Conservation (phyloP, 306 rosid genomes). For the Sesbania bispinosa region DNA sequence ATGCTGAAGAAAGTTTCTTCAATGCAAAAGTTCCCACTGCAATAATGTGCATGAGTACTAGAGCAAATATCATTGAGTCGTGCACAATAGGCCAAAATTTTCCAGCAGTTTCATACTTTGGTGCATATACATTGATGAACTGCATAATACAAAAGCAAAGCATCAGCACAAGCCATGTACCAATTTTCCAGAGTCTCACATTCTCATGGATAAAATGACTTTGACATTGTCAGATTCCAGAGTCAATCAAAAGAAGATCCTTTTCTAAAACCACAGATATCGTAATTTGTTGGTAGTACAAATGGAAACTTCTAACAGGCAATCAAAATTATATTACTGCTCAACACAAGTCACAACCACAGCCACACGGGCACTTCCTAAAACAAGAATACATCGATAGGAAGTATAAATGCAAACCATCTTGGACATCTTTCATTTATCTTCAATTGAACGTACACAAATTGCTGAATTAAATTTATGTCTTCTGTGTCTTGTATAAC, state of each 20-base stretch:
- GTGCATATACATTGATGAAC: conserved; percentile 77
- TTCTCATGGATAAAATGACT: conserved; percentile 8
- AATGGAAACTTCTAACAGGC: not conserved
- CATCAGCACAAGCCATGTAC: conserved; percentile 16
- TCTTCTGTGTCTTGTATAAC: too few species aligned
- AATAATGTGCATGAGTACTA: conserved; percentile 87
- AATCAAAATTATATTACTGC: not conserved
- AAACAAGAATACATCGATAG: not conserved
- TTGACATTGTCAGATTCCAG: not conserved
- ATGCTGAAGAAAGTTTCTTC: conserved; percentile 56
- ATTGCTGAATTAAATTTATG: too few species aligned
- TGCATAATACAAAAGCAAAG: conserved; percentile 37
- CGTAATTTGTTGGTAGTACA: not conserved
- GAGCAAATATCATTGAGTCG: conserved; percentile 76
- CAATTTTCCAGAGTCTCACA: not conserved
- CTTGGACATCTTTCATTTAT: too few species aligned
- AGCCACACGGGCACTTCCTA: not conserved
- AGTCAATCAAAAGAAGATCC: not conserved
- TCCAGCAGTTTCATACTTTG: conserved; percentile 81
- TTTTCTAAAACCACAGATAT: not conserved
- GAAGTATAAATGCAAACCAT: not conserved
- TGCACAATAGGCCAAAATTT: conserved; percentile 89
- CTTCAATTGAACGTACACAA: too few species aligned
- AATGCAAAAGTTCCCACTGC: conserved; percentile 90
- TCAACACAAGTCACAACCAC: not conserved